These are phyloP conservation scores for Boechera stricta DNA, from an alignment of 345 rosid genomes.

Conservation along the genomic window DNA sequence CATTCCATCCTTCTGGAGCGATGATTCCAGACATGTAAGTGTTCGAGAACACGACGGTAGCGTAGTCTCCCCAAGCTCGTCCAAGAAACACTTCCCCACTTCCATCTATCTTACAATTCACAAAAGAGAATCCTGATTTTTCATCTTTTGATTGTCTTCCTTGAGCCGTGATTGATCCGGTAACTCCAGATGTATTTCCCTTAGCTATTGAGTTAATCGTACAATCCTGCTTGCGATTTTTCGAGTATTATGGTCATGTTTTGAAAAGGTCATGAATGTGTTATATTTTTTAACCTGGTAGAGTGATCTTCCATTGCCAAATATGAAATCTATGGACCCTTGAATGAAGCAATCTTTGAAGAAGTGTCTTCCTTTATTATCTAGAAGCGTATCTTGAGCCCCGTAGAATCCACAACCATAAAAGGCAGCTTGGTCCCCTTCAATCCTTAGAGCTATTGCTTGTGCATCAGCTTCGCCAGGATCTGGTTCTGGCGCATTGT, in stretches of 20 bases:
- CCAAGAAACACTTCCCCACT: conserved; percentile 74
- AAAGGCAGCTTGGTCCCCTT: conserved; percentile 80
- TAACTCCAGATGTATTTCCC: conserved; percentile 30
- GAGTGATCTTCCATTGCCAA: conserved; percentile 73
- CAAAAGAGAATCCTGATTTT: conserved; percentile 71
- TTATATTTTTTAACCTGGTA: conserved; percentile 37
- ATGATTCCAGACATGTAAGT: conserved; percentile 68
- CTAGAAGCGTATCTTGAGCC: conserved; percentile 89
- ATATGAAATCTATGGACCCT: conserved; percentile 89
- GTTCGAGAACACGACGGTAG: conserved; percentile 67
- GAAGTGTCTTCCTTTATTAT: conserved; percentile 75
- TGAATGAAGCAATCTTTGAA: conserved; percentile 74
- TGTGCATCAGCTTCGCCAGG: conserved; percentile 80
- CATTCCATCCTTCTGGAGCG: conserved; percentile 70
- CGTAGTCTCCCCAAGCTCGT: conserved; percentile 73
- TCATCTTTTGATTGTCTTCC: conserved; percentile 53
- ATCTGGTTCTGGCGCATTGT: conserved; percentile 64
- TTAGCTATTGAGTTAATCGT: conserved; percentile 56
- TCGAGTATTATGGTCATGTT: neutral
- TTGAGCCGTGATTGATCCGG: conserved; percentile 65
- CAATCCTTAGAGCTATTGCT: conserved; percentile 78
- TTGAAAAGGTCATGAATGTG: neutral
- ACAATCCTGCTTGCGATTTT: conserved; percentile 48
- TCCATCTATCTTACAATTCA: conserved; percentile 61
- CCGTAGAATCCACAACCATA: conserved; percentile 85